Evolutionary conservation across 768 basidiomycete genomes (phyloP), one percentile per base, ranked within the genome.

Genomic region (Ramaria rubella): DNA sequence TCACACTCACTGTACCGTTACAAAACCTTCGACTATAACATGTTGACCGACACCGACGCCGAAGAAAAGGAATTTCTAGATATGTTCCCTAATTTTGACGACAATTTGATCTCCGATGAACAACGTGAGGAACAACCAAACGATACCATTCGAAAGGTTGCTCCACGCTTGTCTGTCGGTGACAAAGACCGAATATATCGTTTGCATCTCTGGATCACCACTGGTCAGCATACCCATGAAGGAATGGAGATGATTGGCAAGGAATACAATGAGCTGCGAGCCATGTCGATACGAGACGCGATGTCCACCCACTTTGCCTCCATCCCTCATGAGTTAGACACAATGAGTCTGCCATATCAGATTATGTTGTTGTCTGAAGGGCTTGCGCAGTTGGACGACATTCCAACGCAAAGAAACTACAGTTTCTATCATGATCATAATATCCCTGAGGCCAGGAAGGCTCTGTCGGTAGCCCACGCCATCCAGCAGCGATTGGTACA

Each of bases 371-470:
- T 90, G 43, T 31, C 44, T 14, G 33, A 49, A 14, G 49, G 36
- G 38, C 38, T 55, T 46, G 49, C 45, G 33, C 49, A 51, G 38
- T 29, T 60, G 36, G 55, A 64, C 26, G 60, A 65, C 7, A 4
- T n/a, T 49, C 26, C 26, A 4, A 23, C 29, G 27, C 14, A 34
- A 9, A 40, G 36, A 38, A 60, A 75, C 17, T 81, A 84, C 65
- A 82, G 91, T 67, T 96, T 96, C 73, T 97, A 97, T 63, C 59
- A 68, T 12, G 91, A 94, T 59, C 61, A 79, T n/a, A 92, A 95
- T 64, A 71, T 88, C 29, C 72, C 69, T 3, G 89, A 96, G 68
- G 76, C 81, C 33, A 80, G 74, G 58, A 90, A 81, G 66, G 85
- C 78, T 0, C 71, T 80, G 3, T 66, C 65, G 0, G 66, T 86